Percentiles rank a stretch among this genome's conserved stretches.
These are phyloP conservation scores for Eugenia klotzschiana DNA, from an alignment of 441 rosid genomes.

Conservation along the genomic window DNA sequence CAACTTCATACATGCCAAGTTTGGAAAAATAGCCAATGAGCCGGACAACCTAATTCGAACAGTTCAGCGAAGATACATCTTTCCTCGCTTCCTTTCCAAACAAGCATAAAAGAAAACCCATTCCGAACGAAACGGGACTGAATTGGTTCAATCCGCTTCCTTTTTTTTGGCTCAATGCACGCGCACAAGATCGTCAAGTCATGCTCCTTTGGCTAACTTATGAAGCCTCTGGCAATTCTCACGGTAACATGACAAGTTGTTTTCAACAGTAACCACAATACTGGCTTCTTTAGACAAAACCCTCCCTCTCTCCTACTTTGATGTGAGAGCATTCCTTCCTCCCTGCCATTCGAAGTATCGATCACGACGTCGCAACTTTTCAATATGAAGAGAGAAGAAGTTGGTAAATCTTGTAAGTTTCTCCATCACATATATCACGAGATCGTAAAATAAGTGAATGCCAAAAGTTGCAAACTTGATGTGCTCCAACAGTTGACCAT, in stretches of 20 bases:
- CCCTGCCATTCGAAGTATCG: background rate
- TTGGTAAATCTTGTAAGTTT: background rate
- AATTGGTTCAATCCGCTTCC: background rate
- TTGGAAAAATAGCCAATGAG: background rate
- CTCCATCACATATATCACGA: background rate
- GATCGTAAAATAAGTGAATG: background rate
- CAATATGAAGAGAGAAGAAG: background rate
- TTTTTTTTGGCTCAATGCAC: background rate
- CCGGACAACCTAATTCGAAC: background rate
- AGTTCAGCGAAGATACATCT: background rate
- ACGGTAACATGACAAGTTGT: background rate
- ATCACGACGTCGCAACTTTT: background rate
- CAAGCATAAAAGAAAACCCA: background rate
- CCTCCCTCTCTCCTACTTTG: background rate
- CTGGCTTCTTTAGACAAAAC: background rate
- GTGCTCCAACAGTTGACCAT: background rate
- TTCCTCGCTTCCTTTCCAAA: background rate
- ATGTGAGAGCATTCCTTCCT: background rate
- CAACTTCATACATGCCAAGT: background rate
- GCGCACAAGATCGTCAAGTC: background rate
- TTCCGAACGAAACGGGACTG: background rate
- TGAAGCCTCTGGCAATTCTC: background rate
- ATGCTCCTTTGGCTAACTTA: background rate
- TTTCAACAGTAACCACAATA: background rate
- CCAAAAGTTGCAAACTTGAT: background rate